A percentile compares a stretch with the other conserved stretches of the same genome.
phyloP scores from a whole-genome alignment of 805 yeast genomes.

The Maudiozyma saulgeensis region DNA sequence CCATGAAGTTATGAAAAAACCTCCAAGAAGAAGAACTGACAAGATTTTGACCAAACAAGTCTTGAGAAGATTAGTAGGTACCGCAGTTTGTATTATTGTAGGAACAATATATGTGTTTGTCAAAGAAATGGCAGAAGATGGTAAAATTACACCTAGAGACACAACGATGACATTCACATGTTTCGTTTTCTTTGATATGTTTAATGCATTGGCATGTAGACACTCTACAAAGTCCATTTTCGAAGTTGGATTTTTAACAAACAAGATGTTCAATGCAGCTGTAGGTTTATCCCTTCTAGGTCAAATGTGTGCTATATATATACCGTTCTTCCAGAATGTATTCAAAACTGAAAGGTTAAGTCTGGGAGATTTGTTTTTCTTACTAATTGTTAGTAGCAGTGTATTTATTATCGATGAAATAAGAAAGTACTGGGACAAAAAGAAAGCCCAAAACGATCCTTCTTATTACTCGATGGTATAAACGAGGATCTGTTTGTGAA shows the following conservation, averaged over 20 bases:
- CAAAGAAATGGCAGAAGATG: conserved; percentile 73
- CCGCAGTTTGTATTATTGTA: conserved; percentile 64
- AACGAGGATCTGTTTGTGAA: not conserved
- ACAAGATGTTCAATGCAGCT: conserved; percentile 88
- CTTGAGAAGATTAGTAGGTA: conserved; percentile 60
- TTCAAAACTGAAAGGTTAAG: conserved; percentile 91
- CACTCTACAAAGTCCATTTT: conserved; percentile 80
- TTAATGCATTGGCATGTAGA: conserved; percentile 90
- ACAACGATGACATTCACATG: conserved; percentile 99
- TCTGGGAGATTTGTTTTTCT: conserved; percentile 48
- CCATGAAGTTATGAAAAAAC: conserved; percentile 87
- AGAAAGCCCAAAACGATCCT: conserved; percentile 11
- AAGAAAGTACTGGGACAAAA: conserved; percentile 42
- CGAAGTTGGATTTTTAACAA: conserved; percentile 65
- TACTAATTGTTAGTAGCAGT: conserved; percentile 57
- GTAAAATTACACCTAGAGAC: conserved; percentile 80
- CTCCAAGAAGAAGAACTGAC: conserved; percentile 88
- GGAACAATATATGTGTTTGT: conserved; percentile 87
- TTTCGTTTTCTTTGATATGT: conserved; percentile 92
- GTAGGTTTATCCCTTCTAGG: conserved; percentile 83
- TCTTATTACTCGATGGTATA: conserved; percentile 16
- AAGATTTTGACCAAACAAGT: conserved; percentile 67
- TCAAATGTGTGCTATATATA: conserved; percentile 85
- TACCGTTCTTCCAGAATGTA: conserved; percentile 84
- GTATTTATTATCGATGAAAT: conserved; percentile 82